Evolutionary conservation across 1,284 basidiomycete genomes (phyloP).

Genomic region (Afroboletus lepidellus): DNA sequence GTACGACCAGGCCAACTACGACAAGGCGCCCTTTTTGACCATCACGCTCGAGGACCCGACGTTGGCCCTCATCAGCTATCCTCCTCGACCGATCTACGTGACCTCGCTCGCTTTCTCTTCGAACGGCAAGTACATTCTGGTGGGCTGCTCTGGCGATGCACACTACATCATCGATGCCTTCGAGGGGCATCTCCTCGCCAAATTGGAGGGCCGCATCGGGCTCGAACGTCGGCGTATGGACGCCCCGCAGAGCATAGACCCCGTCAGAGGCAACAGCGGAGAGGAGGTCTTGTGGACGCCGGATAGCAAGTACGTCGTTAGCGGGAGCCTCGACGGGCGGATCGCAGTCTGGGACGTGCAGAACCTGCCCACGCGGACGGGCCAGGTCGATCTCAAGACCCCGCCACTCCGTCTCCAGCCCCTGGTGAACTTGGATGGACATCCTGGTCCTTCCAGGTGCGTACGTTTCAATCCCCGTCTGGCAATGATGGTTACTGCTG

Average conservation of each 20-base stretch:
- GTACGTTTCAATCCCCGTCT: conserved; percentile 86
- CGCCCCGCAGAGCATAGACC: conserved; percentile 60
- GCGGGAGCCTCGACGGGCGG: conserved; percentile 81
- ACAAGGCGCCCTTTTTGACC: conserved; percentile 87
- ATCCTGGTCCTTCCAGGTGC: conserved; percentile 79
- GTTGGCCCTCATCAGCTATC: conserved; percentile 69
- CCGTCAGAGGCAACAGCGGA: conserved; percentile 75
- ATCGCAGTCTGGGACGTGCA: conserved; percentile 81
- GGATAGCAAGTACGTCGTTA: conserved; percentile 84
- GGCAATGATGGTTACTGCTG: conserved; percentile 87
- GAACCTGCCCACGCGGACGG: conserved; percentile 49
- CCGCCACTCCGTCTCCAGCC: conserved; percentile 57
- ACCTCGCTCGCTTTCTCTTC: conserved; percentile 90
- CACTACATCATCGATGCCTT: conserved; percentile 94
- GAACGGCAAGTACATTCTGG: conserved; percentile 86
- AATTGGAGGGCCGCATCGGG: conserved; percentile 80
- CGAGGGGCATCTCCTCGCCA: conserved; percentile 77
- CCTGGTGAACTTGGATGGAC: conserved; percentile 62
- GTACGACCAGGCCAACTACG: conserved; percentile 87
- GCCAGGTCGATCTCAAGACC: conserved; percentile 52
- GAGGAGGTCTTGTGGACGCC: conserved; percentile 93
- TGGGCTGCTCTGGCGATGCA: conserved; percentile 89
- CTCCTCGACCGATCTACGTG: conserved; percentile 86
- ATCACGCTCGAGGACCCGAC: conserved; percentile 82
- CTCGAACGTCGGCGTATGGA: conserved; percentile 66